phyloP scores from a whole-genome alignment of 2,329 filamentous ascomycete species.

The Teratosphaeria gauchensis region DNA sequence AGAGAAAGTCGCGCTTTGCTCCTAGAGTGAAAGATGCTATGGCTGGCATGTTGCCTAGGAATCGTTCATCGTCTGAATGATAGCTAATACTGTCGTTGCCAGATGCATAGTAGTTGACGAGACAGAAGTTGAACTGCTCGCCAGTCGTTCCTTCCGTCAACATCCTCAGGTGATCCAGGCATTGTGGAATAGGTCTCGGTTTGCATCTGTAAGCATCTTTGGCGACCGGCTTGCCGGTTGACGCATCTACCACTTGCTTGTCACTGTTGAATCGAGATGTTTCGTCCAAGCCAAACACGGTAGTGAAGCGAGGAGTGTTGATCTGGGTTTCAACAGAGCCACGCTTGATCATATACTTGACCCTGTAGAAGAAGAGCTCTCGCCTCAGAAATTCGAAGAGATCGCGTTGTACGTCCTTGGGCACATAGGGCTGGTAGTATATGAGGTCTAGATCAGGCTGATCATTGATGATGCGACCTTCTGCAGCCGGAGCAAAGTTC shows the following conservation, averaged over 20 bases:
- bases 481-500: slow-evolving; percentile 34
- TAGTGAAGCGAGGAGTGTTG: slow-evolving; percentile 51
- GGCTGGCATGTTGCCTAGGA: slow-evolving; percentile 57
- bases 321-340: slow-evolving; percentile 54
- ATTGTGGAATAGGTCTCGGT: slow-evolving; percentile 62
- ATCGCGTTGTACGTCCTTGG: slow-evolving; percentile 43
- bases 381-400: slow-evolving; percentile 62
- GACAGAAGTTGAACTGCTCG: slow-evolving; percentile 65
- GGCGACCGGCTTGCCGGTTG: slow-evolving; percentile 30
- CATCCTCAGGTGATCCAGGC: slow-evolving; percentile 53
- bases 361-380: slow-evolving; percentile 56
- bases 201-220: slow-evolving; percentile 46
- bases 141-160: slow-evolving; percentile 57
- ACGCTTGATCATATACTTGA: slow-evolving; percentile 51
- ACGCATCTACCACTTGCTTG: slow-evolving; percentile 32
- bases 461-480: slow-evolving; percentile 51
- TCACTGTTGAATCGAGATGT: slow-evolving; percentile 48
- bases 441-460: slow-evolving; percentile 63
- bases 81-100: slow-evolving; percentile 69
- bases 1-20: slow-evolving; percentile 61
- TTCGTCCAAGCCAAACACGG: slow-evolving; percentile 52
- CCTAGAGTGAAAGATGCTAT: slow-evolving; percentile 70
- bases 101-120: slow-evolving; percentile 76
- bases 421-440: slow-evolving; percentile 66
- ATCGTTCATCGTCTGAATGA: slow-evolving; percentile 72